phyloP scores from a whole-genome alignment of 371 early-diverging fungal species.

The Cokeromyces recurvatus region DNA sequence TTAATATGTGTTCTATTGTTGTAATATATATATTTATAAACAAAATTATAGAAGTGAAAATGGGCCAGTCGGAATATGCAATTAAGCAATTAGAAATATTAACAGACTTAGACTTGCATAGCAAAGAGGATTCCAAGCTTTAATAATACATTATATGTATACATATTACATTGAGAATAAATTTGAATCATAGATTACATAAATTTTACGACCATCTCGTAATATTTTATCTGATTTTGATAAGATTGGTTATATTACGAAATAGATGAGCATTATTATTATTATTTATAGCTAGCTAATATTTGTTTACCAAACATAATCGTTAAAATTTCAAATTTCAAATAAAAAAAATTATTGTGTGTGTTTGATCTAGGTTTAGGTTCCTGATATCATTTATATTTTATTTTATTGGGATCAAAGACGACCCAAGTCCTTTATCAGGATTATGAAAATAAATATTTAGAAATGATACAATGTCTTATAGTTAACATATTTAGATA shows the following conservation, averaged over 20 bases:
- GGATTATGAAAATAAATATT: no score
- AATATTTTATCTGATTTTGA: constrained; percentile 15
- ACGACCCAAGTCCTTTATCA: no score
- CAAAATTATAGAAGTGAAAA: constrained; percentile 43
- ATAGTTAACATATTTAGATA: no score
- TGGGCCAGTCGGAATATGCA: constrained; percentile 58
- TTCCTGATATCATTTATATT: no score
- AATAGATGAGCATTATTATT: background rate
- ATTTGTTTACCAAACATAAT: no score
- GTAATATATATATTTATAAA: constrained; percentile 4
- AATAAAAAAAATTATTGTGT: no score
- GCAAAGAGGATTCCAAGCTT: constrained; percentile 10
- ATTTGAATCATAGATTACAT: constrained; percentile 15
- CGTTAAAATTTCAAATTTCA: no score
- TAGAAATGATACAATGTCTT: no score
- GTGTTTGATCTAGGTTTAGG: no score
- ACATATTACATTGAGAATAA: no score
- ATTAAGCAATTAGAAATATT: constrained; percentile 44
- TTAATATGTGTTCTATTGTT: constrained; percentile 2
- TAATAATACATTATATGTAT: constrained; percentile 9
- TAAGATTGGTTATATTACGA: constrained; percentile 11
- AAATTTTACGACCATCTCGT: constrained; percentile 16
- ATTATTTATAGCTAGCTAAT: no score
- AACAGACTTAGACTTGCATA: constrained; percentile 32
- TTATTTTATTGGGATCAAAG: no score